Conservation (phyloP, 1,284 basidiomycete species). For the Irpex rosettiformis region DNA sequence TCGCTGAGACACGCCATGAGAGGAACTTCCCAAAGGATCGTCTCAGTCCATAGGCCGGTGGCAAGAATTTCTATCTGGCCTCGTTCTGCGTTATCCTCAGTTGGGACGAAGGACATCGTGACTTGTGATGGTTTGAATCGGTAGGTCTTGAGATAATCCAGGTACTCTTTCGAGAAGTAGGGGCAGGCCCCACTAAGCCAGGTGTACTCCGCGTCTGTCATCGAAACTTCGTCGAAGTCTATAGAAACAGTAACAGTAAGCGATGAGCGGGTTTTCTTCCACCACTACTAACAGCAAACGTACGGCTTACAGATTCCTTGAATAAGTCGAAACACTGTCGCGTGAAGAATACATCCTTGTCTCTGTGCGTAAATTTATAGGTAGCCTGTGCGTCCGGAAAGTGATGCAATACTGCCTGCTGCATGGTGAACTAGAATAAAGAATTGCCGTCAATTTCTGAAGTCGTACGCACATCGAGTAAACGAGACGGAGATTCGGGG, state of each 20-base stretch:
- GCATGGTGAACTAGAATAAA: constrained; percentile 83
- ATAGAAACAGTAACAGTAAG: background rate
- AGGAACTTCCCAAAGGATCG: constrained; percentile 96
- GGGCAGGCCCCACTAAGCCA: constrained; percentile 77
- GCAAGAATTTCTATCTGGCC: constrained; percentile 78
- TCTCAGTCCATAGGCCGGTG: constrained; percentile 81
- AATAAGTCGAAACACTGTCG: constrained; percentile 68
- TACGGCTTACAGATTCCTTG: constrained; percentile 63
- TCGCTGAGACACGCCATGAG: constrained; percentile 88
- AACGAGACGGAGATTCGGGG: constrained; percentile 33
- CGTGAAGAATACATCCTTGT: constrained; percentile 69
- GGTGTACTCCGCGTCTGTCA: constrained; percentile 61
- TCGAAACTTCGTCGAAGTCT: constrained; percentile 67
- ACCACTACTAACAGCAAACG: constrained; percentile 27
- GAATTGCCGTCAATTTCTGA: constrained; percentile 3
- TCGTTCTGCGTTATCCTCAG: constrained; percentile 42
- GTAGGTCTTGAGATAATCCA: constrained; percentile 74
- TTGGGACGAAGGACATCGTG: constrained; percentile 60
- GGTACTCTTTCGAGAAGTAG: constrained; percentile 72
- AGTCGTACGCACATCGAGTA: constrained; percentile 20
- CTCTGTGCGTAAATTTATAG: constrained; percentile 88
- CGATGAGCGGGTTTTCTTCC: background rate
- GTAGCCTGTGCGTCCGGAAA: constrained; percentile 70
- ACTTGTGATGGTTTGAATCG: constrained; percentile 86
- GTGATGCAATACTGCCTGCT: constrained; percentile 85